Conservation (phyloP, 345 rosid genomes). For the Eucalyptus globulus region DNA sequence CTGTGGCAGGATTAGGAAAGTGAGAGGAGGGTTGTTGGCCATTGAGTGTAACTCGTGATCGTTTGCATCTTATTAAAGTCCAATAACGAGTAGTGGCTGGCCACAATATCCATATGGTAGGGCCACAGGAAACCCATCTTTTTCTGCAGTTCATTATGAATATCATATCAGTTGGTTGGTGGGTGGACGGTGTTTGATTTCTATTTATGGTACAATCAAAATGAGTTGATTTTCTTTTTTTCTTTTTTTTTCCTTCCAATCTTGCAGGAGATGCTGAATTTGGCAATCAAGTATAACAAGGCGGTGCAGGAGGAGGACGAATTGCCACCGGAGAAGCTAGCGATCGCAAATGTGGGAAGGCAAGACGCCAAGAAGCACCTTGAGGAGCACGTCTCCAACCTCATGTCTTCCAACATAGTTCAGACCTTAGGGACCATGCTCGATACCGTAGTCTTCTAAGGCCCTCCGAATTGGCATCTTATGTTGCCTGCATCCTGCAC, state of each 20-base stretch:
- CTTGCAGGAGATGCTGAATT: conserved; percentile 80
- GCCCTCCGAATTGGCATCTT: background rate
- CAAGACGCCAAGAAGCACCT: conserved; percentile 99
- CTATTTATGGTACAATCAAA: background rate
- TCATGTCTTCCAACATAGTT: conserved; percentile 98
- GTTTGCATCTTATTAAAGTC: background rate
- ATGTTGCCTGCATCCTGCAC: background rate
- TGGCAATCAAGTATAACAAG: conserved; percentile 84
- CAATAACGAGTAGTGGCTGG: background rate
- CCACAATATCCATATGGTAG: background rate
- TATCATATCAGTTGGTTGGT: background rate
- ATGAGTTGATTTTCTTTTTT: background rate
- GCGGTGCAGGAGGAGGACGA: conserved; percentile 98
- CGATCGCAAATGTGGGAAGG: conserved; percentile 91
- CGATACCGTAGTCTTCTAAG: conserved; percentile 84
- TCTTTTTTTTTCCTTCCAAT: background rate
- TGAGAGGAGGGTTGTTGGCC: background rate
- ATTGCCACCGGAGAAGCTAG: conserved; percentile 89
- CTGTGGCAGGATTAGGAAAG: background rate
- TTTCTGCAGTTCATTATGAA: background rate
- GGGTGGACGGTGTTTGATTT: background rate
- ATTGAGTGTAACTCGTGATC: background rate
- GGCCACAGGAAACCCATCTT: background rate
- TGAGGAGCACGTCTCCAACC: conserved; percentile 86
- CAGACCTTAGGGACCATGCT: conserved; percentile 98